These are phyloP conservation scores for Pseudozyma pruni DNA, from an alignment of 1,284 basidiomycete genomes.

Conservation along the genomic window DNA sequence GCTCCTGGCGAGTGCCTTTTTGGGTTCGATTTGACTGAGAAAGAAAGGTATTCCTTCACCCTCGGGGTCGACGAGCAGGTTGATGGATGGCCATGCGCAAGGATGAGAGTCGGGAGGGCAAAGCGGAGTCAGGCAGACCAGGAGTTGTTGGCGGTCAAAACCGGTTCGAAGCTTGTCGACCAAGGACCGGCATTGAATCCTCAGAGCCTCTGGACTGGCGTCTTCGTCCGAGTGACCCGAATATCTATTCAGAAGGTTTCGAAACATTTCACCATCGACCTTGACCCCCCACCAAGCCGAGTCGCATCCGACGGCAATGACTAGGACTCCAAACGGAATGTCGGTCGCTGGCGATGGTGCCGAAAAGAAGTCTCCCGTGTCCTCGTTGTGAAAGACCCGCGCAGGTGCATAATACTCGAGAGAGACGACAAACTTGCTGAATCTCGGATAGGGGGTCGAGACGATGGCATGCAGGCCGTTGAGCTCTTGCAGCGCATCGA, in stretches of 20 bases:
- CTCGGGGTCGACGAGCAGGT: constrained; percentile 20
- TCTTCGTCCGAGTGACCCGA: too few relatives aligned
- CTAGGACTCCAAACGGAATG: background rate
- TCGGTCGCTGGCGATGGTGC: too few relatives aligned
- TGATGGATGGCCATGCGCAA: constrained; percentile 7
- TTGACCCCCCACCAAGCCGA: constrained; percentile 25
- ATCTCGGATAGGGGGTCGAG: background rate
- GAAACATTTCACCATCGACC: too few relatives aligned
- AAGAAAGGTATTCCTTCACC: constrained; percentile 5
- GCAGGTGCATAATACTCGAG: constrained; percentile 5
- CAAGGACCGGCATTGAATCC: constrained; percentile 8
- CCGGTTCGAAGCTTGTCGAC: constrained; percentile 5
- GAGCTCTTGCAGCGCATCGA: constrained; percentile 4
- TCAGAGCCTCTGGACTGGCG: too few relatives aligned
- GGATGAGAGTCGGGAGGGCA: background rate
- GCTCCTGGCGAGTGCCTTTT: constrained; percentile 4
- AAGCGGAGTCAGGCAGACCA: constrained; percentile 3
- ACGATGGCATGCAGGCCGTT: constrained; percentile 17
- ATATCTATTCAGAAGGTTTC: too few relatives aligned
- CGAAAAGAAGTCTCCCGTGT: too few relatives aligned
- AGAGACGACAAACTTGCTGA: constrained; percentile 6
- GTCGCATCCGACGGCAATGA: constrained; percentile 13
- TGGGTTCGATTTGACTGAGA: constrained; percentile 4
- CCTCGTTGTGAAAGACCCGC: too few relatives aligned
- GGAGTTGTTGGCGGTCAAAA: constrained; percentile 12